Base-by-base conservation (phyloP, 352 stramenopile species). In the Paralagenidium karlingii region DNA sequence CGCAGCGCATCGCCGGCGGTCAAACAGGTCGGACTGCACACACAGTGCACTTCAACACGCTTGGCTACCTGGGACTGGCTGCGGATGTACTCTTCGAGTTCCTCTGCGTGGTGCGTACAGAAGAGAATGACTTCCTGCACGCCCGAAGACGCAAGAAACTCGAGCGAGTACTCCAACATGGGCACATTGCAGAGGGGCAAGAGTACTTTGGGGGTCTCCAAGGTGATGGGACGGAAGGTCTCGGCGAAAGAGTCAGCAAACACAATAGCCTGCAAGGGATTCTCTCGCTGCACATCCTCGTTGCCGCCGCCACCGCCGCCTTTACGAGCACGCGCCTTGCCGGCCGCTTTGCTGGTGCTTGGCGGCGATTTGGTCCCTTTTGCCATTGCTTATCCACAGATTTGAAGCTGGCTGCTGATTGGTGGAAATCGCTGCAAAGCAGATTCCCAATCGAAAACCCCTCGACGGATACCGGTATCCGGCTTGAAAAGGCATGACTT, bases 101-200 rank as follows among this genome's bases (percentile, higher is more conserved):
- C 45, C 21, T 96, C 86, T 0, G 71, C 60, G 43, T 96, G 75
- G 46, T 53, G 60, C 8, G 85, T 89, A 59, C 75, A 98, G 39
- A 98, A 93, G 13, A 99, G 63, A 51, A 98, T 81, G 5, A 99
- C 74, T 57, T 99, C 91, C 32, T 96, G 62, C 3, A 98, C 91
- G 46, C 91, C 93, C 15, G 87, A 81, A 12, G 79, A 75, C 18
- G 79, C 84, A 10, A 99, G 70, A 49, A 98, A 97, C 62, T 99
- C 94, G 30, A 99, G 77, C 34, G 90, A 82, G 60, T 98, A 98
- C 59, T 98, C 90, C 43, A 99, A 68, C 63, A 99, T 86, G 0
- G 92, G 79, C 11, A 98, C 82, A 68, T 98, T 98, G 37, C 94
- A 94, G 22, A 98, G 65, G 11, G 94, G 94, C 28, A 97, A 85